A percentile compares a stretch with the other conserved stretches of the same genome.
Evolutionary conservation across 805 yeast species (phyloP).

Genomic region (Starmerella etchellsii): DNA sequence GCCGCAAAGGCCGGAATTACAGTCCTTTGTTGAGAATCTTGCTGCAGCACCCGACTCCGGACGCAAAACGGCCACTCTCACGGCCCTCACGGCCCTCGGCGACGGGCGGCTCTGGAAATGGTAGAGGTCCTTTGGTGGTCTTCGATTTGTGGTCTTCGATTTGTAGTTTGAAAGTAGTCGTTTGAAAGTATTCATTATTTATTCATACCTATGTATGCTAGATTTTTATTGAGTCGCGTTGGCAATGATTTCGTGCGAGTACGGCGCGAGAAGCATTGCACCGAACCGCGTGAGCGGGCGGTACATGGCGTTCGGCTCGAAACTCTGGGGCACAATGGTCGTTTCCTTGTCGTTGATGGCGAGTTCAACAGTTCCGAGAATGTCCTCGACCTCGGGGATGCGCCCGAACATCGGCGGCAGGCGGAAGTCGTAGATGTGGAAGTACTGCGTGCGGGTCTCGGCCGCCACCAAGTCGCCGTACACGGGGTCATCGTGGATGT

Average conservation of each 20-base stretch:
- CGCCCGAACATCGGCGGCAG: slow-evolving; percentile 52
- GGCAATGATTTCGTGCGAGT: slow-evolving; percentile 33
- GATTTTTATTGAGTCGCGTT: slow-evolving; percentile 10
- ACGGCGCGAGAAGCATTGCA: slow-evolving; percentile 40
- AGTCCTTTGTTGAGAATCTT: background rate
- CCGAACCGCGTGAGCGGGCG: slow-evolving; percentile 40
- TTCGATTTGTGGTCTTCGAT: too few relatives aligned
- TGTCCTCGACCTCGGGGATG: slow-evolving; percentile 57
- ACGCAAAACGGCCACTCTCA: background rate
- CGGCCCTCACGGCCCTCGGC: background rate
- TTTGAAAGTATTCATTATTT: background rate
- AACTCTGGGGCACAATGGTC: slow-evolving; percentile 39
- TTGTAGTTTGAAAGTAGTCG: too few relatives aligned
- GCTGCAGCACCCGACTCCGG: background rate
- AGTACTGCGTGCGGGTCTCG: slow-evolving; percentile 35
- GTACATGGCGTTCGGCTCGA: slow-evolving; percentile 48
- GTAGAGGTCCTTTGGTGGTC: too few relatives aligned
- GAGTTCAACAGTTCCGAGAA: slow-evolving; percentile 56
- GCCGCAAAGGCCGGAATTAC: background rate
- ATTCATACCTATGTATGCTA: background rate
- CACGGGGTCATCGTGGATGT: slow-evolving; percentile 24
- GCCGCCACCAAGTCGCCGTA: slow-evolving; percentile 24
- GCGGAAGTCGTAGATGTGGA: slow-evolving; percentile 64
- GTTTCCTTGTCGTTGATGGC: slow-evolving; percentile 33
- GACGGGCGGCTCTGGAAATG: background rate